Evolutionary conservation across 83 land plant species (phyloP).

Genomic region (Thuja plicata): DNA sequence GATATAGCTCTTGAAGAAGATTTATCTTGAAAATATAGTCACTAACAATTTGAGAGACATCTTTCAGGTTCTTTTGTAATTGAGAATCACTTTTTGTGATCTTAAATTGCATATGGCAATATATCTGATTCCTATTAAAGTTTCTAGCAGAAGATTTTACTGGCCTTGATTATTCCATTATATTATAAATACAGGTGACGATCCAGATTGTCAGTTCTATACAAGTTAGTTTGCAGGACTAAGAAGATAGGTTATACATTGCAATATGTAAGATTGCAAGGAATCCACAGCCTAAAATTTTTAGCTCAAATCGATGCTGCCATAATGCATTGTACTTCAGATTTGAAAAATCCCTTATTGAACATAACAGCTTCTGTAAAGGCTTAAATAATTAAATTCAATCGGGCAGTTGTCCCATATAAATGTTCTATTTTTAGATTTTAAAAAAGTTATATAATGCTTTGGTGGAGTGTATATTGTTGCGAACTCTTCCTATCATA

Average conservation of each 20-base stretch:
- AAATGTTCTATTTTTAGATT: background rate
- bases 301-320: background rate
- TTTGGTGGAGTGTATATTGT: background rate
- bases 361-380: background rate
- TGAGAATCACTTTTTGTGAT: background rate
- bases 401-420: background rate
- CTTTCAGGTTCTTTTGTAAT: background rate
- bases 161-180: background rate
- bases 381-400: background rate
- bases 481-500: background rate
- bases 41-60: background rate
- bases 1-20: conserved; percentile 3
- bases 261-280: background rate
- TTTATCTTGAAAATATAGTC: background rate
- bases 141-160: background rate
- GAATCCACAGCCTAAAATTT: background rate
- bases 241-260: background rate
- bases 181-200: background rate
- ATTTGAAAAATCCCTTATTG: background rate
- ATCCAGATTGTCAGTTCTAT: background rate
- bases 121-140: background rate
- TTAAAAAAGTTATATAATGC: background rate
- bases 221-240: background rate
- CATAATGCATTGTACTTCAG: background rate
- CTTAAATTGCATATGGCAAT: background rate